Conservation (phyloP, 441 rosid genomes). For the Jatropha podagrica region DNA sequence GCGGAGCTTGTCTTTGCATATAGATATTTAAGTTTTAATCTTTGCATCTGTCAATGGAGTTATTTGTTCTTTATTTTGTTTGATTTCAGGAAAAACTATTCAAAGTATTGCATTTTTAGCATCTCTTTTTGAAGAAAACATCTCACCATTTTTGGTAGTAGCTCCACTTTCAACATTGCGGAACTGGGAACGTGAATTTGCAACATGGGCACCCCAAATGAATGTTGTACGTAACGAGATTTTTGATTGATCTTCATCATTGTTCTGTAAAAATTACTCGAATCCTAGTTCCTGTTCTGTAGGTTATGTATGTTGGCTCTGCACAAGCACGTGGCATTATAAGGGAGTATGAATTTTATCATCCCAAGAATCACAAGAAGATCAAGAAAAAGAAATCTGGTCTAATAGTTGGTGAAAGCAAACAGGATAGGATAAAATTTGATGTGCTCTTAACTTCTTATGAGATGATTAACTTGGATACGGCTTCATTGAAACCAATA, state of each 20-base stretch:
- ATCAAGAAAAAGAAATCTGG: constrained; percentile 90
- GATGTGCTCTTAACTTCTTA: constrained; percentile 97
- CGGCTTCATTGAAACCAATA: constrained; percentile 81
- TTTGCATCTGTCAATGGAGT: constrained; percentile 13
- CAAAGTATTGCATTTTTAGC: constrained; percentile 99
- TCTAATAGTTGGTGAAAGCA: constrained; percentile 70
- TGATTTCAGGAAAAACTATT: constrained; percentile 85
- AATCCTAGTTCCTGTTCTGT: constrained; percentile 26
- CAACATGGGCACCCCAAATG: constrained; percentile 98
- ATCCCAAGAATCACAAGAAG: constrained; percentile 68
- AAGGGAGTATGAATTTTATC: constrained; percentile 92
- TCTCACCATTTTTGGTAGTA: constrained; percentile 81
- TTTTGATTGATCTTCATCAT: constrained; percentile 15
- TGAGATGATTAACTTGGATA: constrained; percentile 96
- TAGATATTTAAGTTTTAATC: constrained; percentile 14
- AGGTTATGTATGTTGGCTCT: constrained; percentile 98
- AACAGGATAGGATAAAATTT: constrained; percentile 93
- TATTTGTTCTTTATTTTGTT: constrained; percentile 14
- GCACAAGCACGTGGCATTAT: constrained; percentile 84
- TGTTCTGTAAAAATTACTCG: neutral
- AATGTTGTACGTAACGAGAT: constrained; percentile 73
- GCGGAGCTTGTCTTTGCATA: constrained; percentile 3
- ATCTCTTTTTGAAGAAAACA: constrained; percentile 72
- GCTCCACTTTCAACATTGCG: constrained; percentile 99
- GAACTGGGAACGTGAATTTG: constrained; percentile 98